Percentiles rank a stretch among this genome's conserved stretches.
Evolutionary conservation across 164 flowering plant species (phyloP).

Genomic region (Buxus sempervirens): DNA sequence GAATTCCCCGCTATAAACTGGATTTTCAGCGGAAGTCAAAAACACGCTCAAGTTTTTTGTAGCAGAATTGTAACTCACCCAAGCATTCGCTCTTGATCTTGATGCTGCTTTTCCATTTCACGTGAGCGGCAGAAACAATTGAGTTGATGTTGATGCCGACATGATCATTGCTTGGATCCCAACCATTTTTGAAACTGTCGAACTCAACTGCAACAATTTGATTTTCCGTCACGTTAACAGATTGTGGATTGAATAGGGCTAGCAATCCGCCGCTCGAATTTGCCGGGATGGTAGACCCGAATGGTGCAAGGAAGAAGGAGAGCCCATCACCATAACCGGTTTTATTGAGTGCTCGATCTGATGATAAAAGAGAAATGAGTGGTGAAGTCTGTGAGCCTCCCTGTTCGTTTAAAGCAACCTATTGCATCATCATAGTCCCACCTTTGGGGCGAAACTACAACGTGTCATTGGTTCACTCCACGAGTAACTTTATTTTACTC

Average conservation of each 20-base stretch:
- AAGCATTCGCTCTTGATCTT: conserved; percentile 41
- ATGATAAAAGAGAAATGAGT: conserved; percentile 47
- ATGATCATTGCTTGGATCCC: conserved; percentile 51
- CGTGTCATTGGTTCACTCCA: too few species aligned
- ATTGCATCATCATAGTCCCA: too few species aligned
- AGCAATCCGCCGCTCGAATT: conserved; percentile 21
- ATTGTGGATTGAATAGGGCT: conserved; percentile 20
- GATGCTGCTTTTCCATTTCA: conserved; percentile 45
- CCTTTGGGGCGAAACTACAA: too few species aligned
- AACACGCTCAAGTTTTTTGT: conserved; percentile 41
- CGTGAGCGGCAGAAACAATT: conserved; percentile 28
- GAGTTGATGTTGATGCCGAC: conserved; percentile 50
- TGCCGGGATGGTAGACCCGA: conserved; percentile 17
- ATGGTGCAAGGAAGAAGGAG: conserved; percentile 53
- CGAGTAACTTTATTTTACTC: too few species aligned
- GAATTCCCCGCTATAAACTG: conserved; percentile 26
- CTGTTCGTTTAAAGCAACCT: too few species aligned
- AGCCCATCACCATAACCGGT: conserved; percentile 39
- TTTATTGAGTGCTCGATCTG: conserved; percentile 1
- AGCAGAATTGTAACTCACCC: conserved; percentile 48
- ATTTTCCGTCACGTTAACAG: conserved; percentile 6
- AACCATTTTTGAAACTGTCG: conserved; percentile 34
- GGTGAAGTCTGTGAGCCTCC: conserved; percentile 37
- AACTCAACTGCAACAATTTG: conserved; percentile 54
- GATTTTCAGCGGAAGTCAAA: conserved; percentile 36